phyloP scores from a whole-genome alignment of 768 basidiomycete genomes.

The Tulasnella sp. region DNA sequence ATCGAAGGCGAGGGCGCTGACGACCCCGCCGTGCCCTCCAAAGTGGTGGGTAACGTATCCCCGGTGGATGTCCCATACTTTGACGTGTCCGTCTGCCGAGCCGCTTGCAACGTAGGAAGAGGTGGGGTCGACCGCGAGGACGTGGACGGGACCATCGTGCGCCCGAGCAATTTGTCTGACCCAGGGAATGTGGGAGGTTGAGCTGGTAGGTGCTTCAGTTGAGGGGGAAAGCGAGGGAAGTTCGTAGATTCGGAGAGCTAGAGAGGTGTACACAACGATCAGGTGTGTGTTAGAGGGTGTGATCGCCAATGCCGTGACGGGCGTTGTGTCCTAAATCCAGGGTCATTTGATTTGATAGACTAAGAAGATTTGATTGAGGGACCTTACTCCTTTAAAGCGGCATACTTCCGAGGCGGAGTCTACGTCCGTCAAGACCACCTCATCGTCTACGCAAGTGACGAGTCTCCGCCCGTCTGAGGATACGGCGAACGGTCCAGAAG shows the following conservation, averaged over 20 bases:
- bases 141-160: constrained; percentile 93
- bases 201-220: constrained; percentile 40
- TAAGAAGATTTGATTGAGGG: not conserved
- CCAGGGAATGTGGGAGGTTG: constrained; percentile 55
- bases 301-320: constrained; percentile 81
- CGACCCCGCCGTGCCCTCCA: constrained; percentile 94
- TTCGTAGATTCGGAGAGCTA: constrained; percentile 82
- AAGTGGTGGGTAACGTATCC: constrained; percentile 94
- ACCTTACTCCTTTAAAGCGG: constrained; percentile 81
- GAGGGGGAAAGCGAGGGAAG: constrained; percentile 54
- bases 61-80: constrained; percentile 89
- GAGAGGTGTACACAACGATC: constrained; percentile 76
- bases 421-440: constrained; percentile 82
- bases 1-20: constrained; percentile 87
- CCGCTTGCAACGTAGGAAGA: constrained; percentile 93
- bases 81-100: constrained; percentile 93
- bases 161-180: constrained; percentile 62
- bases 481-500: constrained; percentile 81
- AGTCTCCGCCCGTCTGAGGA: constrained; percentile 77
- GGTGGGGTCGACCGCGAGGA: constrained; percentile 80
- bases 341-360: constrained; percentile 28
- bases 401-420: constrained; percentile 72
- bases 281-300: constrained; percentile 76
- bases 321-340: constrained; percentile 70
- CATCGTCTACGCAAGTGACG: constrained; percentile 85